phyloP scores from a whole-genome alignment of 305 asterid species.

The Plantago rigida region DNA sequence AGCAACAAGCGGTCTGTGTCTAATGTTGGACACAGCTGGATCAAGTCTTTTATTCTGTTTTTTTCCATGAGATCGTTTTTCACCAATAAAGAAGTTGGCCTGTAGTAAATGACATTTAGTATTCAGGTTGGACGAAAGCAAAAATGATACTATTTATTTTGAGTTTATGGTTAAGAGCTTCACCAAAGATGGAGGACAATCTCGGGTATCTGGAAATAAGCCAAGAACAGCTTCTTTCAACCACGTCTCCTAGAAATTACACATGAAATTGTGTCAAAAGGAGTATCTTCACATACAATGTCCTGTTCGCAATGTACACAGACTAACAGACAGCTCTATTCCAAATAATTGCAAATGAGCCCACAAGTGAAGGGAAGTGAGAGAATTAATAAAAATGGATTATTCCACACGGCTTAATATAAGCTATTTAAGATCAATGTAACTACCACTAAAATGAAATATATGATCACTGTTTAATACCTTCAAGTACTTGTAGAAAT shows the following conservation, averaged over 20 bases:
- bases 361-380: too few relatives aligned
- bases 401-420: neutral
- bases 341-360: neutral
- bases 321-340: neutral
- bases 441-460: neutral
- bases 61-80: conserved; percentile 50
- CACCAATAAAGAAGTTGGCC: conserved; percentile 66
- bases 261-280: conserved; percentile 1
- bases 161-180: conserved; percentile 22
- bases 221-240: conserved; percentile 72
- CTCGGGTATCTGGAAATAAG: conserved; percentile 79
- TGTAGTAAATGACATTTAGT: conserved; percentile 27
- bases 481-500: too few relatives aligned
- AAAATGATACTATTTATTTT: conserved; percentile 10
- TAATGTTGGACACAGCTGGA: conserved; percentile 41
- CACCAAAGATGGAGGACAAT: conserved; percentile 79
- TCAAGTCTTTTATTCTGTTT: conserved; percentile 51
- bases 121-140: conserved; percentile 24
- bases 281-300: too few relatives aligned
- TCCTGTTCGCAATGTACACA: neutral
- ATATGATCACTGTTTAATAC: too few relatives aligned
- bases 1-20: conserved; percentile 54
- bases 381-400: neutral
- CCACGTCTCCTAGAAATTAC: conserved; percentile 67
- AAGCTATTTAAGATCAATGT: conserved; percentile 8